Conservation (phyloP, 2,329 filamentous ascomycete genomes). For the Cephalotrichum gorgonifer region DNA sequence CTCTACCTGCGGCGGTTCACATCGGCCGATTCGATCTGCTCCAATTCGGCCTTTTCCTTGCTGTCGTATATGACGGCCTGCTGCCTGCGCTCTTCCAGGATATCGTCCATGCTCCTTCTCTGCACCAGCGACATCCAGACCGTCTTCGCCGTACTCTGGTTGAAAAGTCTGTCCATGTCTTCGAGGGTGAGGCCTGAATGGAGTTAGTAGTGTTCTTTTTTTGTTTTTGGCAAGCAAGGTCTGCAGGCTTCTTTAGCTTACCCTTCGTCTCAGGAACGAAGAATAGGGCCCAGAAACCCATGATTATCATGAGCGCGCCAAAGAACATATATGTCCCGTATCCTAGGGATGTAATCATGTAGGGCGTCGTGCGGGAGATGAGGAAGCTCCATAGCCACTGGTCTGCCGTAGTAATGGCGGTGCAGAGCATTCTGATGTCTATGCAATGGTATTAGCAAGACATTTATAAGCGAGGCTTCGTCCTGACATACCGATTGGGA, state of each 20-base stretch:
- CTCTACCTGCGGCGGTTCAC: too few species aligned
- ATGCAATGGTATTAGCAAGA: background rate
- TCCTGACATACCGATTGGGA: conserved; percentile 17
- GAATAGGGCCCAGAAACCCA: conserved; percentile 36
- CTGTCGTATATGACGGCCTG: background rate
- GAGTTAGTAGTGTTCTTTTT: background rate
- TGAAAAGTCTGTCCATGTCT: conserved; percentile 2
- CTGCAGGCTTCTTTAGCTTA: too few species aligned
- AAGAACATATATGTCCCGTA: conserved; percentile 46
- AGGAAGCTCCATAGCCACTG: conserved; percentile 29
- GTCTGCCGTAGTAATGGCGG: conserved; percentile 21
- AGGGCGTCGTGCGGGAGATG: conserved; percentile 26
- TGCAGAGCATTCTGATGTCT: conserved; percentile 24
- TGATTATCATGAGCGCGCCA: conserved; percentile 26
- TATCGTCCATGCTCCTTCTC: background rate
- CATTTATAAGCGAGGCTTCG: background rate
- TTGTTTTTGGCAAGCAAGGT: too few species aligned
- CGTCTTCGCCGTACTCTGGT: background rate
- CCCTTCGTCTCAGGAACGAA: conserved; percentile 37
- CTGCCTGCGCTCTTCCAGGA: background rate
- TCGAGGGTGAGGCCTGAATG: background rate
- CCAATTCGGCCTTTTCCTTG: background rate
- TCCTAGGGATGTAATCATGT: conserved; percentile 28
- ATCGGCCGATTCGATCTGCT: conserved; percentile 22
- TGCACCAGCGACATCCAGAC: conserved; percentile 6